These are phyloP conservation scores for Ulota crispa DNA, from an alignment of 225 moss, liverwort and hornwort species.

Conservation along the genomic window DNA sequence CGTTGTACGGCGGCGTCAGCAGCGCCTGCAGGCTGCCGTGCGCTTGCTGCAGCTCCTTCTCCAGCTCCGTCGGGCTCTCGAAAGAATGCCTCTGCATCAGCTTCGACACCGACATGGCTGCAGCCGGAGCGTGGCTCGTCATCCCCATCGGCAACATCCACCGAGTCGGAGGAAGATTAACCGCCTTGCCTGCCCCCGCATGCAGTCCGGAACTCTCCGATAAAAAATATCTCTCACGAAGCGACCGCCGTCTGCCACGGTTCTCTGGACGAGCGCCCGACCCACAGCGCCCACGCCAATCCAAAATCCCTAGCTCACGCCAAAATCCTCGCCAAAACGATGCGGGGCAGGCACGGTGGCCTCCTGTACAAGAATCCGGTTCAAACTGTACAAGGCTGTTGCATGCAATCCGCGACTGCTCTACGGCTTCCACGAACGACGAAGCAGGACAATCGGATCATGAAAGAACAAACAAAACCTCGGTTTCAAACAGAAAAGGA, in stretches of 20 bases:
- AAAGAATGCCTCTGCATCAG: constrained; percentile 72
- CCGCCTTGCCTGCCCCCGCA: constrained; percentile 1
- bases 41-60: constrained; percentile 77
- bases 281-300: no score
- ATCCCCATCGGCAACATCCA: constrained; percentile 48
- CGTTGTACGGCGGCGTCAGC: constrained; percentile 78
- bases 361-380: neutral
- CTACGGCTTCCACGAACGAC: neutral
- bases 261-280: neutral
- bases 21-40: constrained; percentile 66
- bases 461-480: neutral
- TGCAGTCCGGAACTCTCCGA: constrained; percentile 4
- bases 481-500: neutral
- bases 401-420: neutral
- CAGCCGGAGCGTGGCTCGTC: constrained; percentile 49
- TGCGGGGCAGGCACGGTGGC: neutral
- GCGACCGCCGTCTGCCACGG: neutral
- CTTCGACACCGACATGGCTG: constrained; percentile 72
- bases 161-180: constrained; percentile 12
- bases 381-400: neutral
- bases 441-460: neutral
- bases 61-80: constrained; percentile 79
- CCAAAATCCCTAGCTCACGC: neutral
- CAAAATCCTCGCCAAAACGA: neutral
- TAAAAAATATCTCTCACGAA: neutral